Base-by-base conservation (phyloP, 495 filamentous ascomycete genomes). In the Xylaria venustula region DNA sequence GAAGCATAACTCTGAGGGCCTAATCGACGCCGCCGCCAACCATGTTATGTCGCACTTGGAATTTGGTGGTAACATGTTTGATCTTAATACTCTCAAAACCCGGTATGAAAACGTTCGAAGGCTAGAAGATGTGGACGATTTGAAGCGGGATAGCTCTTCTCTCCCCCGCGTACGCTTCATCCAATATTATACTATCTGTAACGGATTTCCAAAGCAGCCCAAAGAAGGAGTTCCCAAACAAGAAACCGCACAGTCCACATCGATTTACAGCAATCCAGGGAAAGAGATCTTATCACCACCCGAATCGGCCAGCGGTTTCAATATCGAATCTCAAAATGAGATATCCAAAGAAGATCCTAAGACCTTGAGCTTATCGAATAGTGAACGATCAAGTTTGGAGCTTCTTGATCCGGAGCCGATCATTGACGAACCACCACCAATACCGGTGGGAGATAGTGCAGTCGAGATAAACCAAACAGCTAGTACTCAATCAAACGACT, bases 101-200 rank as follows among this genome's bases (percentile, higher is more conserved):
- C 82, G 93, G 7, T 94, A 97, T 73, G 74, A 79, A 26, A 77
- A 72, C 28, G 71, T 97, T 14, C 79, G 87, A 49, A 79, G 70
- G 12, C 70, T 96, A n/a, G 92, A 95, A 64, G 85, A 88, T 60
- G 78, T 86, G 7, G 77, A 87, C 52, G 79, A 82, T 19, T 54
- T 67, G n/a, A 65, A 58, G 8, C 49, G 68, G 19, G 37, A 53
- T 12, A 63, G 60, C 12, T 64, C 58, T n/a, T 42, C 62, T 42
- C 67, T 68, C 1, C 62, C 68, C 52, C 77, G 83, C 53, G 81
- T 93, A 11, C 81, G 91, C 2, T 96, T 97, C 67, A 78, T 90
- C 41, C 96, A 97, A 67, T 97, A 96, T 71, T 97, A 94, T 67
- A 96, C 93, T 8, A 81, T 89, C 25, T 92, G 90, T 55, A 89